Percentiles rank a stretch among this genome's conserved stretches.
phyloP scores from a whole-genome alignment of 441 rosid genomes.

The Populus trichocarpa region DNA sequence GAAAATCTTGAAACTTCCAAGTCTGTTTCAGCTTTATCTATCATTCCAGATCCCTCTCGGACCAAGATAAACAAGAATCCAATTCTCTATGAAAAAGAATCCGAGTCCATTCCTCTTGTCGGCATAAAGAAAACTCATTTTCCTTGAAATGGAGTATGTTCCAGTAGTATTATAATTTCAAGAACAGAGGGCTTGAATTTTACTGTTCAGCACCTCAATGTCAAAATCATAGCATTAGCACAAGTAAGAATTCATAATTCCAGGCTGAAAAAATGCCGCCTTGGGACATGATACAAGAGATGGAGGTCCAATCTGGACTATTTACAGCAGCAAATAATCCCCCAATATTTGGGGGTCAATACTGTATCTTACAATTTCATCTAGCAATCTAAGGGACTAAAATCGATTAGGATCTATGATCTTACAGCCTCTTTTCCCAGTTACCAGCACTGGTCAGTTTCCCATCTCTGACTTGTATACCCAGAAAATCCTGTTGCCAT shows the following conservation, averaged over 20 bases:
- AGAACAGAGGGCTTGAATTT: background rate
- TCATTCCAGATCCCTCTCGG: too few relatives aligned
- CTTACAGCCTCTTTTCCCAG: background rate
- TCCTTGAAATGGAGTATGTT: background rate
- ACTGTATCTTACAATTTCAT: background rate
- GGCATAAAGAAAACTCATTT: background rate
- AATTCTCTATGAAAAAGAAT: too few relatives aligned
- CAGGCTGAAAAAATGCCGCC: conserved; percentile 41
- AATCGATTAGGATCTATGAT: background rate
- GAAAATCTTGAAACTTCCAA: too few relatives aligned
- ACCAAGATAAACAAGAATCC: background rate
- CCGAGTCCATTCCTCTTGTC: too few relatives aligned
- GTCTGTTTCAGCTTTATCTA: too few relatives aligned
- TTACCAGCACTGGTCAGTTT: conserved; percentile 33
- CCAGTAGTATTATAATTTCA: background rate
- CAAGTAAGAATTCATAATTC: background rate
- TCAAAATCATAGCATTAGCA: background rate
- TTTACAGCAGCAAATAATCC: conserved; percentile 15
- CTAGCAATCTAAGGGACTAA: background rate
- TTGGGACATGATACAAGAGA: conserved; percentile 2
- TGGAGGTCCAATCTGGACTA: background rate
- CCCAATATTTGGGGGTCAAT: conserved; percentile 2
- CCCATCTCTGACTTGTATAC: conserved; percentile 44
- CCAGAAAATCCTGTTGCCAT: conserved; percentile 20
- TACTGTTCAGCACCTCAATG: too few relatives aligned